Evolutionary conservation across 345 rosid genomes (phyloP), one percentile per base, ranked within the genome.

Genomic region (Acer campestre): DNA sequence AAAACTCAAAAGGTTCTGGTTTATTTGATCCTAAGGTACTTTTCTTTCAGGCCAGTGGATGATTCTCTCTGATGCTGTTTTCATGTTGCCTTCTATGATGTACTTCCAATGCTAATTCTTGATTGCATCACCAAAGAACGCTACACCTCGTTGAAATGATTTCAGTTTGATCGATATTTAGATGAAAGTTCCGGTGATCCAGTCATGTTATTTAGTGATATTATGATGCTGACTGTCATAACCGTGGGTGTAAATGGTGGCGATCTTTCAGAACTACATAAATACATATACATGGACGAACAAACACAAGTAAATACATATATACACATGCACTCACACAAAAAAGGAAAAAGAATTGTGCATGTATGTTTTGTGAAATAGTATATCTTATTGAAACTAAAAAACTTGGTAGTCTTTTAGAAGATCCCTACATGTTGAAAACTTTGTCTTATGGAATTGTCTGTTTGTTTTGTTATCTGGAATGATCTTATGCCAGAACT

Each of bases 11-110:
- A 75, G 69, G 82, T 73, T 89, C 94, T 2, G 74, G 85, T 48
- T 68, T 86, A 71, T 90, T 89, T 81, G 97, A 91, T 77, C 68
- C 89, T 64, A 82, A 73, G 90, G 93, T 89, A 70, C 31, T 80
- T 79, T 79, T 48, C 40, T 76, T 77, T 11, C 56, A 31, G 56
- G 73, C 29, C 18, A 61, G 6, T 42, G 1, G 25, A 29, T 65
- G 63, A 12, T 66, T 61, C 17, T 68, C 66, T 67, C 63, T 61
- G 42, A 46, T 65, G 14, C 16, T 62, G 14, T 80, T 10, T 29
- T 73, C 69, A 17, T 74, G 7, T 31, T 49, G 61, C 42, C 44
- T 61, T 55, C 12, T 70, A 44, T 77, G 62, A 67, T 74, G 16
- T 56, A n/a, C 64, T 66, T 61, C 6, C 10, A 58, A 4, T 6